Conservation (phyloP, 306 rosid genomes). For the Sicyos edulis region DNA sequence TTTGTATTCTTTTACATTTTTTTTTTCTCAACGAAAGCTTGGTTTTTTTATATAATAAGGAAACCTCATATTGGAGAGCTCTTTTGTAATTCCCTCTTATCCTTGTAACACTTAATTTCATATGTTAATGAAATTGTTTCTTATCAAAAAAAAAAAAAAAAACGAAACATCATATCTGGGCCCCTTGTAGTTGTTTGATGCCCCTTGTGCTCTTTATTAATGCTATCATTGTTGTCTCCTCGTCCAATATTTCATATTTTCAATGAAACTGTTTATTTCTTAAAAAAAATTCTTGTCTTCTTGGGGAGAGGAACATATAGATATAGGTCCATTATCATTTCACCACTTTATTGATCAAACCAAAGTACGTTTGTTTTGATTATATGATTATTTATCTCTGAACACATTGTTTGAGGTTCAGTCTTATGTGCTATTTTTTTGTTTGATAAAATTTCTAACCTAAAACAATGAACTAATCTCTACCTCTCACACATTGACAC, state of each 20-base stretch:
- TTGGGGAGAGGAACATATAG: background rate
- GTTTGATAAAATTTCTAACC: conserved; percentile 6
- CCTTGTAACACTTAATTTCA: too few species aligned
- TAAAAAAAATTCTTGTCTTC: too few species aligned
- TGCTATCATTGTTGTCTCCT: background rate
- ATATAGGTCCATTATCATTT: background rate
- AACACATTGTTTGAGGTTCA: background rate
- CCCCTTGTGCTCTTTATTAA: too few species aligned
- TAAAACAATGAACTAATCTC: conserved; percentile 4
- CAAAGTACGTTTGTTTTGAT: background rate
- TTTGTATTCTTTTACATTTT: too few species aligned
- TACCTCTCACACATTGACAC: background rate
- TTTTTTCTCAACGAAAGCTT: too few species aligned
- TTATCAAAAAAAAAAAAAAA: too few species aligned
- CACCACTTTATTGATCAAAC: conserved; percentile 5
- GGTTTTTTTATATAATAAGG: too few species aligned
- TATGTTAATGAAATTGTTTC: too few species aligned
- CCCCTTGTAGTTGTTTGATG: background rate
- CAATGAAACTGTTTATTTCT: too few species aligned
- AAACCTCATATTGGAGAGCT: too few species aligned
- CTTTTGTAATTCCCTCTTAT: too few species aligned
- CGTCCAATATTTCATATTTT: too few species aligned
- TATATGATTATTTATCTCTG: background rate
- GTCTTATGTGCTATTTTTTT: background rate
- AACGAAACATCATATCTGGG: background rate